Evolutionary conservation across 2,329 filamentous ascomycete genomes (phyloP), one percentile per base, ranked within the genome.

Genomic region (Macrophomina phaseolina): DNA sequence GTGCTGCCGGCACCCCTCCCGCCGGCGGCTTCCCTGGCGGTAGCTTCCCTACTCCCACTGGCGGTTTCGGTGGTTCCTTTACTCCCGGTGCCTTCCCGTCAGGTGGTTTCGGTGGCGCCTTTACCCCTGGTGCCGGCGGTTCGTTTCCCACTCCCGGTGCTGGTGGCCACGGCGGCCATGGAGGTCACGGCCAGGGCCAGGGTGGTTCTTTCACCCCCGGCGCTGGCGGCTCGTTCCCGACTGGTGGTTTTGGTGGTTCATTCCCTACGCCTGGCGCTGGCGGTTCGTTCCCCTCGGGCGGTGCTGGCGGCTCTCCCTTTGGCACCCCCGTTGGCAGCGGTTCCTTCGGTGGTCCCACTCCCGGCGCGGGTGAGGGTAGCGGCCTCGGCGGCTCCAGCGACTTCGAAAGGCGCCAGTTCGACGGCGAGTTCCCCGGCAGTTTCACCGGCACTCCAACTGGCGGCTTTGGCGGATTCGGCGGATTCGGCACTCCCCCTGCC

Each of bases 11-110:
- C 38, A 65, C 62, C 16, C 62, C 62, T 14, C 49, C 28, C 5
- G 49, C 49, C 1, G 51, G 62, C 46, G 49, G 46, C 5, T 9
- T 9, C 7, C 8, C 12, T 23, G 38, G 30, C 11, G 58, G 61
- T 34, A 42, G 18, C 23, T 42, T 64, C 32, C 61, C 61, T 2
- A 64, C 61, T 11, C 62, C 62, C 36, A 53, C 36, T 5, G 49
- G 62, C 23, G 14, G 14, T 8, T 55, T 45, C 36, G 48, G 48
- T 34, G 60, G 40, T 23, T 23, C n/a, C 8, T 14, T 42, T 12
- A 61, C 56, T 23, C 56, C 56, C 30, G 56, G 56, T 14, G 42
- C 42, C 9, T 45, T 45, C 42, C 42, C 42, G 42, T 45, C 34
- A 1, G 56, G 28, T 30, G 56, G 56, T n/a, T 34, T 18, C 8